These are phyloP conservation scores for Mentha longifolia DNA, from an alignment of 257 asterid genomes.

Conservation along the genomic window DNA sequence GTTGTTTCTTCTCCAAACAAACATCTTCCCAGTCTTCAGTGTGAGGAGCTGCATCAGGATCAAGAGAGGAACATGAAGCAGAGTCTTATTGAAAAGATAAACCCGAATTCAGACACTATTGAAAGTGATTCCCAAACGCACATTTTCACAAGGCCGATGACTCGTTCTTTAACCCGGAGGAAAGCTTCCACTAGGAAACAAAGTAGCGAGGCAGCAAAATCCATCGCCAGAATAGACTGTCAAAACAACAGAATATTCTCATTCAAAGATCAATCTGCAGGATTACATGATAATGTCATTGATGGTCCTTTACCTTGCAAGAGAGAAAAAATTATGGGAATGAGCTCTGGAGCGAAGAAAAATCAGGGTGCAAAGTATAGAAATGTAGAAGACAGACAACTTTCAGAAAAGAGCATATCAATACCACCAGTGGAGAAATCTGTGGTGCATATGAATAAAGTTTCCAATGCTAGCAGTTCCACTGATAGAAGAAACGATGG, in stretches of 20 bases:
- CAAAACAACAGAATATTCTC: constrained; percentile 43
- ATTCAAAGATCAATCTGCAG: constrained; percentile 44
- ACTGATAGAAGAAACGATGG: constrained; percentile 40
- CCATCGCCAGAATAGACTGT: constrained; percentile 39
- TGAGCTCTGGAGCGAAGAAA: constrained; percentile 42
- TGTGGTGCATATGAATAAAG: constrained; percentile 37
- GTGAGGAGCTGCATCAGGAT: constrained; percentile 42
- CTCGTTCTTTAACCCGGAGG: constrained; percentile 55
- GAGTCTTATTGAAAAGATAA: constrained; percentile 45
- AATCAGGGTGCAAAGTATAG: constrained; percentile 36
- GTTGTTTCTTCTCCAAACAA: constrained; percentile 62
- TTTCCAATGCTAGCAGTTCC: constrained; percentile 38
- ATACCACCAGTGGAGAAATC: constrained; percentile 45
- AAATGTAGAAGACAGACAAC: constrained; percentile 46
- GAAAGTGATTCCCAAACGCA: constrained; percentile 75
- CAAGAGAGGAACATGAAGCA: constrained; percentile 38
- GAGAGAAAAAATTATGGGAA: constrained; percentile 45
- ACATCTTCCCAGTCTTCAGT: constrained; percentile 37
- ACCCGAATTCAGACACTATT: constrained; percentile 71
- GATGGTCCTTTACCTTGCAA: constrained; percentile 48
- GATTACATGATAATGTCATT: constrained; percentile 41
- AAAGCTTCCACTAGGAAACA: constrained; percentile 48
- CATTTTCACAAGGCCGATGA: constrained; percentile 49
- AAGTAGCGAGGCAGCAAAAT: constrained; percentile 39
- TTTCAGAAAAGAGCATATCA: constrained; percentile 42